A percentile compares a stretch with the other conserved stretches of the same genome.
Conservation (phyloP, 2,329 filamentous ascomycete genomes). For the Dactylellina drechsleri region DNA sequence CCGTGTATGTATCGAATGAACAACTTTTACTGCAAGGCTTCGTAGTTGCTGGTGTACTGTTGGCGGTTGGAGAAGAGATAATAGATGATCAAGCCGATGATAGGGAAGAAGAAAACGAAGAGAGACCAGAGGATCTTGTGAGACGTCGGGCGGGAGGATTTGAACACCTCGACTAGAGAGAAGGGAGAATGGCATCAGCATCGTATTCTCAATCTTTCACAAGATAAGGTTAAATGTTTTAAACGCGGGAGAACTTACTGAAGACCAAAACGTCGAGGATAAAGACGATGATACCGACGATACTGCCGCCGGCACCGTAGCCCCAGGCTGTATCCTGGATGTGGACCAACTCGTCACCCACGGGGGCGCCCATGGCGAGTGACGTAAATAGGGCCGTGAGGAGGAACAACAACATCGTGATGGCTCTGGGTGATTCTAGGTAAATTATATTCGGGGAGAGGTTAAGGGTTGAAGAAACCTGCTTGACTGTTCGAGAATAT, state of each 20-base stretch:
- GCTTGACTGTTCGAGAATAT: neutral
- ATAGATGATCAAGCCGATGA: conserved; percentile 72
- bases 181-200: conserved; percentile 7
- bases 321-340: conserved; percentile 66
- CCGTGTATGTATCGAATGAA: too few relatives aligned
- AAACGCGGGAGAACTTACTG: conserved; percentile 64
- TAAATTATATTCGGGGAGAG: neutral
- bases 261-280: conserved; percentile 72
- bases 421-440: neutral
- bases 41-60: conserved; percentile 38
- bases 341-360: conserved; percentile 62
- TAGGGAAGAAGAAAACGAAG: conserved; percentile 73
- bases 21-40: conserved; percentile 39
- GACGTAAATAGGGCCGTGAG: conserved; percentile 68
- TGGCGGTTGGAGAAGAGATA: conserved; percentile 70
- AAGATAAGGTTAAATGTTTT: too few relatives aligned
- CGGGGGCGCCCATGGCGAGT: conserved; percentile 66
- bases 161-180: conserved; percentile 70
- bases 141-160: conserved; percentile 70
- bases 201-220: neutral
- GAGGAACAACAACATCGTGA: conserved; percentile 63
- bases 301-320: conserved; percentile 71
- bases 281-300: conserved; percentile 71
- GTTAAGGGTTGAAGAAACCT: neutral
- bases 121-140: conserved; percentile 73